Evolutionary conservation across 345 rosid species (phyloP), one percentile per base, ranked within the genome.

Genomic region (Diplotaxis tenuifolia): DNA sequence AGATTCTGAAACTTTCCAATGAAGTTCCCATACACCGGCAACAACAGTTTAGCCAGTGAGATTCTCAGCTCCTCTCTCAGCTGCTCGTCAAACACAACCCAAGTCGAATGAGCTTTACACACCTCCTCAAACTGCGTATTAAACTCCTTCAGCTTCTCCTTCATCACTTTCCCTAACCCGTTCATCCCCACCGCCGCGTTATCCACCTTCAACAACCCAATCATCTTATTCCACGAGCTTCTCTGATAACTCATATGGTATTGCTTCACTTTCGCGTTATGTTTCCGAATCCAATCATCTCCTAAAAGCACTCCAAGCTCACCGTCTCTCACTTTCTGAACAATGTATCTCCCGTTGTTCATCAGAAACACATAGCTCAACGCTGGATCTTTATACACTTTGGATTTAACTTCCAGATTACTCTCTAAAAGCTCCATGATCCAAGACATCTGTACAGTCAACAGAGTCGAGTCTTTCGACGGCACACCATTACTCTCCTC

Each of bases 401-500:
- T 91, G 2, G 97, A 82, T 68, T 93, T 93, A 6, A 83, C 83
- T 83, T 91, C 98, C 57, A 93, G 78, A 77, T 93, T 93, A 73
- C 92, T 89, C 87, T 91, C 96, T 68, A 93, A 60, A 40, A 93
- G 82, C 85, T 89, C 96, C 97, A 93, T 86, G 75, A 89, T 89
- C 98, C 98, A 91, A 4, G 75, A 84, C 83, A 93, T 86, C 63
- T 89, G 94, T 55, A 84, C 90, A 0, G 90, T 84, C 78, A 93
- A 71, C 0, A 89, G 82, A 32, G 97, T 80, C 0, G 83, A 81
- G 2, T 83, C 89, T 53, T 79, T 88, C 12, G 84, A 71, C 0
- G 83, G 78, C 31, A 76, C 78, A 14, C 75, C 84, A 73, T 72
- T 82, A 27, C 72, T 83, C 64, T 93, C 93, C 50, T 86, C 94